Conservation (phyloP, 2,329 filamentous ascomycete species). For the Fusarium falciforme region DNA sequence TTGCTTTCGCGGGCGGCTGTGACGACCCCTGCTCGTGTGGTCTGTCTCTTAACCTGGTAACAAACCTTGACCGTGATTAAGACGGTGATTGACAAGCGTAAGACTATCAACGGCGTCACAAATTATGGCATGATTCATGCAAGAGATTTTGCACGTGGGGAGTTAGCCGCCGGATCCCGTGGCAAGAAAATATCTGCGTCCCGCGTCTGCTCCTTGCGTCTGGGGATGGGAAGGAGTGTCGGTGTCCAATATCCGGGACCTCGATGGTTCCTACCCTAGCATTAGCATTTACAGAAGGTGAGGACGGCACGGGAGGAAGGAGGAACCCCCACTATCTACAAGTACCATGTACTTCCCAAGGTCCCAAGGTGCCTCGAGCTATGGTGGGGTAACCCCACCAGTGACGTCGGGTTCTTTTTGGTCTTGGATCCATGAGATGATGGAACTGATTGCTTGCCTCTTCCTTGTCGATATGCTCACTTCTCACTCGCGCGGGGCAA, state of each 20-base stretch:
- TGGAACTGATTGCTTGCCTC: neutral
- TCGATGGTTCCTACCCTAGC: neutral
- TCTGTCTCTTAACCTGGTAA: neutral
- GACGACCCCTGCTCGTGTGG: neutral
- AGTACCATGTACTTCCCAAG: neutral
- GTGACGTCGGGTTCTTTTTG: constrained; percentile 29
- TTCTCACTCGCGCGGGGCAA: constrained; percentile 12
- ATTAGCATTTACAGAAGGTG: neutral
- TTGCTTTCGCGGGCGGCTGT: neutral
- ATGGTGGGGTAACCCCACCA: constrained; percentile 28
- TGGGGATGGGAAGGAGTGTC: neutral
- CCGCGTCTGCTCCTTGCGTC: neutral
- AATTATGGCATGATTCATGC: constrained; percentile 13
- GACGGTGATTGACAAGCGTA: neutral
- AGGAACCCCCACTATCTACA: constrained; percentile 8
- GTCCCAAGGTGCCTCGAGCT: constrained; percentile 1
- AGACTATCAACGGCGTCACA: neutral
- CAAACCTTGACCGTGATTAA: neutral
- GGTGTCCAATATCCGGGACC: constrained; percentile 1
- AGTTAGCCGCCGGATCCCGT: neutral
- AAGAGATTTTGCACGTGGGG: neutral
- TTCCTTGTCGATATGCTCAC: constrained; percentile 11
- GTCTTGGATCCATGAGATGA: neutral
- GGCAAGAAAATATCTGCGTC: neutral
- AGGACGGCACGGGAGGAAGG: neutral